phyloP scores from a whole-genome alignment of 140 eudicot species.

The Senecio squalidus region DNA sequence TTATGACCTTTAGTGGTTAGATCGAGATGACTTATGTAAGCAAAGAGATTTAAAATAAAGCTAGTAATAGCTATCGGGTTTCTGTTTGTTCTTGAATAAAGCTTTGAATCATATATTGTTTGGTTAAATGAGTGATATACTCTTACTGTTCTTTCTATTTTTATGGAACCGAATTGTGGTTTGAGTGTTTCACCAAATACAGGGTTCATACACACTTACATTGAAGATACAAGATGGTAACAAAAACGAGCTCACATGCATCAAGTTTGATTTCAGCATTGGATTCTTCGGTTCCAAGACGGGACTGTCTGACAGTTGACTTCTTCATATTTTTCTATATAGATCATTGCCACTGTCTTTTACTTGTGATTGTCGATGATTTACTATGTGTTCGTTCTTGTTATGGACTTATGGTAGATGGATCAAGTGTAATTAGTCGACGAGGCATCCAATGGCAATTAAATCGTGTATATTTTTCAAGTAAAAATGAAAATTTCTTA shows the following conservation, averaged over 20 bases:
- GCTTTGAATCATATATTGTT: no score
- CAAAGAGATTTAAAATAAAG: not conserved
- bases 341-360: not conserved
- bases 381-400: slow-evolving; percentile 1
- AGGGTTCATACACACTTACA: slow-evolving; percentile 45
- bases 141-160: not conserved
- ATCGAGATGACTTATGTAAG: not conserved
- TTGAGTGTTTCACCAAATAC: slow-evolving; percentile 16
- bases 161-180: not conserved
- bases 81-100: no score
- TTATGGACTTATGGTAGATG: not conserved
- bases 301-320: slow-evolving; percentile 11
- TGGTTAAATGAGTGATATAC: not conserved
- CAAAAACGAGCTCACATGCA: slow-evolving; percentile 33
- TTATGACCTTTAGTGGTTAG: not conserved
- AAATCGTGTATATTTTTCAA: slow-evolving; percentile 1
- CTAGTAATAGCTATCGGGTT: no score
- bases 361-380: not conserved
- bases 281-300: slow-evolving; percentile 19
- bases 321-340: not conserved
- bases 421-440: not conserved
- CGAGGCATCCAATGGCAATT: not conserved
- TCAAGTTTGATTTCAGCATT: slow-evolving; percentile 36
- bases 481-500: not conserved
- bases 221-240: slow-evolving; percentile 31